phyloP scores from a whole-genome alignment of 1,284 basidiomycete genomes.

The Puccinia horiana region DNA sequence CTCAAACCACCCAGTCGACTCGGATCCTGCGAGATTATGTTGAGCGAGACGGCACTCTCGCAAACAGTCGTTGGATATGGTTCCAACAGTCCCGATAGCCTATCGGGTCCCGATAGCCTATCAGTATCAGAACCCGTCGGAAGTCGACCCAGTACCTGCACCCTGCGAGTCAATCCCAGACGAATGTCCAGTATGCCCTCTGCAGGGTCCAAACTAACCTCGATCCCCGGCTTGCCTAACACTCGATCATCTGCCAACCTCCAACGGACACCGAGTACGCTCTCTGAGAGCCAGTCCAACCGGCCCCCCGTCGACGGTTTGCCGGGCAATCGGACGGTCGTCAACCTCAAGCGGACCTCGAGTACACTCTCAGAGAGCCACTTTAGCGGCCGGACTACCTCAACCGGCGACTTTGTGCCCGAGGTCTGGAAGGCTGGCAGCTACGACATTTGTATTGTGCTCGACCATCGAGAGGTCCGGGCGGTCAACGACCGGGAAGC shows the following conservation, averaged over 20 bases:
- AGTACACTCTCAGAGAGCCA: conserved; percentile 8
- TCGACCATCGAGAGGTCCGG: conserved; percentile 64
- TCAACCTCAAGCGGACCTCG: conserved; percentile 23
- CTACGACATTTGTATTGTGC: conserved; percentile 63
- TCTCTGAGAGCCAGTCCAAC: background rate
- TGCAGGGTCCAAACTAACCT: background rate
- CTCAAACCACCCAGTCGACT: conserved; percentile 14
- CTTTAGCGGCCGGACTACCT: background rate
- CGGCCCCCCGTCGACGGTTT: background rate
- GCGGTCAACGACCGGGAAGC: conserved; percentile 56
- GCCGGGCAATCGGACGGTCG: background rate
- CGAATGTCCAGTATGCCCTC: background rate
- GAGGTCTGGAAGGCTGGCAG: conserved; percentile 61
- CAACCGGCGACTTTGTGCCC: conserved; percentile 56
- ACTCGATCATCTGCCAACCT: background rate
- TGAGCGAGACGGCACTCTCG: background rate
- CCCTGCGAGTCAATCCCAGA: background rate
- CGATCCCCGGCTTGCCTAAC: background rate
- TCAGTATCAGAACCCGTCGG: background rate
- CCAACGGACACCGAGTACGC: background rate
- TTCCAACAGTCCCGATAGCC: background rate
- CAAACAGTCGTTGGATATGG: background rate
- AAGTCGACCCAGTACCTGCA: background rate
- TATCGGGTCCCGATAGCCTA: no score
- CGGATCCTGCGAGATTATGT: background rate